Conservation (phyloP, 306 rosid species). For the Arachis stenosperma region DNA sequence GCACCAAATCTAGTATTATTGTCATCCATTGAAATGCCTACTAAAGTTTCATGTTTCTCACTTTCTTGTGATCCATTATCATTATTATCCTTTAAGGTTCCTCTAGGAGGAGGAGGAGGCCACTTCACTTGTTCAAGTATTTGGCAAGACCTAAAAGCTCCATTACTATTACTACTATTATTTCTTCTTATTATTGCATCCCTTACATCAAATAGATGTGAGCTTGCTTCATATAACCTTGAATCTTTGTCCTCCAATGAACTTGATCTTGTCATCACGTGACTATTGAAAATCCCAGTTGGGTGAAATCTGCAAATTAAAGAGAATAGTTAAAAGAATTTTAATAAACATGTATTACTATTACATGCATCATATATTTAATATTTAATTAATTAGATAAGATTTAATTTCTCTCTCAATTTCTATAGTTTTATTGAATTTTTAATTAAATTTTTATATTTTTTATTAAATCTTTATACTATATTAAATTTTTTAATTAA, state of each 20-base stretch:
- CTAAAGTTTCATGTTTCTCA: conserved; percentile 22
- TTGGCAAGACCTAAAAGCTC: conserved; percentile 33
- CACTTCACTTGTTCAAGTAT: conserved; percentile 44
- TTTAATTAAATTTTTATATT: too few relatives aligned
- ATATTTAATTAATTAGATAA: too few relatives aligned
- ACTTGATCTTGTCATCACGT: conserved; percentile 42
- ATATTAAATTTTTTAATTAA: too few relatives aligned
- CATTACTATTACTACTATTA: not conserved
- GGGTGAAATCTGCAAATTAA: conserved; percentile 39
- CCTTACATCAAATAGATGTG: conserved; percentile 44
- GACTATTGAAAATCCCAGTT: conserved; percentile 24
- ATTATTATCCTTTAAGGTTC: too few relatives aligned
- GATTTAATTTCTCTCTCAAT: too few relatives aligned
- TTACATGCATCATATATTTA: too few relatives aligned
- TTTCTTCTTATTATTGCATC: conserved; percentile 32
- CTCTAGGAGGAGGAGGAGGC: conserved; percentile 21
- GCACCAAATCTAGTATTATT: conserved; percentile 15
- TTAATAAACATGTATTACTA: too few relatives aligned
- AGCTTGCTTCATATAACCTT: conserved; percentile 21
- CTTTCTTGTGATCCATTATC: conserved; percentile 27
- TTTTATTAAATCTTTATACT: too few relatives aligned
- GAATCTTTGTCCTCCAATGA: conserved; percentile 38
- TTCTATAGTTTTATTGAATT: too few relatives aligned
- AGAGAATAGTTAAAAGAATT: too few relatives aligned
- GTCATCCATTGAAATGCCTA: conserved; percentile 28